These are phyloP conservation scores for Fusarium subglutinans DNA, from an alignment of 2,329 filamentous ascomycete species.

Conservation along the genomic window DNA sequence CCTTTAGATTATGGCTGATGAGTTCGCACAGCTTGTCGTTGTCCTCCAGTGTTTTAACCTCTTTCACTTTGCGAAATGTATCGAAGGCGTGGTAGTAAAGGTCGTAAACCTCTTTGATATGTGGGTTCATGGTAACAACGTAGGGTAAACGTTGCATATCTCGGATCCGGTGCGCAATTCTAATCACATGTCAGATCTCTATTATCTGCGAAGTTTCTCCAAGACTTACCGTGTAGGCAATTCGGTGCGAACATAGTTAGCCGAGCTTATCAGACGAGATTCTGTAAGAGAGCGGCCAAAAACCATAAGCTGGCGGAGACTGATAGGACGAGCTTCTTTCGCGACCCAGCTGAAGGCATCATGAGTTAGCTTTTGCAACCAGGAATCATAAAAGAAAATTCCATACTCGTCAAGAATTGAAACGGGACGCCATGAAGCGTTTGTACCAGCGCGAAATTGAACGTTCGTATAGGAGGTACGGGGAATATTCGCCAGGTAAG, in stretches of 20 bases:
- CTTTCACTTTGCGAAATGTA: conserved; percentile 81
- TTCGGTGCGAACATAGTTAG: conserved; percentile 97
- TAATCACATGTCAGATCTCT: conserved; percentile 48
- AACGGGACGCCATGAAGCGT: conserved; percentile 67
- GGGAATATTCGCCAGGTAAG: conserved; percentile 20
- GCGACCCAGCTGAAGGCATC: conserved; percentile 79
- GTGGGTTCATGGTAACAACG: conserved; percentile 92
- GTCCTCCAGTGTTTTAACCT: conserved; percentile 86
- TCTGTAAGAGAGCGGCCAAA: conserved; percentile 95
- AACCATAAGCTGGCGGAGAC: conserved; percentile 93
- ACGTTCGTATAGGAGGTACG: conserved; percentile 11
- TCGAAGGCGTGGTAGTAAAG: conserved; percentile 98
- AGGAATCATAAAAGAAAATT: neutral
- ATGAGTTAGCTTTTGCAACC: conserved; percentile 27
- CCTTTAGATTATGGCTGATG: conserved; percentile 80
- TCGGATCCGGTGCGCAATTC: conserved; percentile 90
- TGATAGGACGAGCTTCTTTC: conserved; percentile 93
- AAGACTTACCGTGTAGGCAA: conserved; percentile 70
- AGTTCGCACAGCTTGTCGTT: conserved; percentile 88
- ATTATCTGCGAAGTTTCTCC: neutral
- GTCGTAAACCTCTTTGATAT: conserved; percentile 95
- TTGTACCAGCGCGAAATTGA: conserved; percentile 37
- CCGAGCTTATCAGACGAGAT: conserved; percentile 86
- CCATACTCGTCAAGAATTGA: conserved; percentile 72
- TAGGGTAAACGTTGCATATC: conserved; percentile 98